Conservation (phyloP, 306 rosid species). For the Luffa aegyptiaca region DNA sequence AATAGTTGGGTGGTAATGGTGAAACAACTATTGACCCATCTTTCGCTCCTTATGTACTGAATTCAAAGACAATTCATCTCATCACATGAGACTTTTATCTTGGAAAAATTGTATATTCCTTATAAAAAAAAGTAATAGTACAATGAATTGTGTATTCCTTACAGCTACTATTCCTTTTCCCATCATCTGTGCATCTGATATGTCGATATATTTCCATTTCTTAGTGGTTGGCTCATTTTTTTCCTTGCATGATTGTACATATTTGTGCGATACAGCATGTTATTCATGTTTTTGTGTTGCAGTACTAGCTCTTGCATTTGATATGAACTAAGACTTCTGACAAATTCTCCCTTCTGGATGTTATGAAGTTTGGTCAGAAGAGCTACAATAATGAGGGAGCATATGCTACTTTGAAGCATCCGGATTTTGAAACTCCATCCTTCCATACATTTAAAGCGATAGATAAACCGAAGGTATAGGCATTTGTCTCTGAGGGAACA, state of each 20-base stretch:
- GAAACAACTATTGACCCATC: not conserved
- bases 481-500: conserved; percentile 1
- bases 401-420: conserved; percentile 61
- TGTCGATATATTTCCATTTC: not conserved
- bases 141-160: not conserved
- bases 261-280: not conserved
- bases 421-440: conserved; percentile 57
- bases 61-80: not conserved
- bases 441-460: conserved; percentile 64
- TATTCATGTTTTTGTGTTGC: not conserved
- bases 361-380: conserved; percentile 52
- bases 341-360: conserved; percentile 12
- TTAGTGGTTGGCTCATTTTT: not conserved
- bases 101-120: not conserved
- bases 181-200: not conserved
- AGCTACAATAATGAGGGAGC: conserved; percentile 70
- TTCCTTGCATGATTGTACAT: not conserved
- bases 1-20: not conserved
- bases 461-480: conserved; percentile 52
- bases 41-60: not conserved
- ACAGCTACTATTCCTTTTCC: not conserved
- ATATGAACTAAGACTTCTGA: not conserved
- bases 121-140: too few species aligned
- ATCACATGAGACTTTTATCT: not conserved
- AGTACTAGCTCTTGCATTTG: not conserved